phyloP scores from a whole-genome alignment of 2,329 filamentous ascomycete genomes.

The Tolypocladium amazonense region DNA sequence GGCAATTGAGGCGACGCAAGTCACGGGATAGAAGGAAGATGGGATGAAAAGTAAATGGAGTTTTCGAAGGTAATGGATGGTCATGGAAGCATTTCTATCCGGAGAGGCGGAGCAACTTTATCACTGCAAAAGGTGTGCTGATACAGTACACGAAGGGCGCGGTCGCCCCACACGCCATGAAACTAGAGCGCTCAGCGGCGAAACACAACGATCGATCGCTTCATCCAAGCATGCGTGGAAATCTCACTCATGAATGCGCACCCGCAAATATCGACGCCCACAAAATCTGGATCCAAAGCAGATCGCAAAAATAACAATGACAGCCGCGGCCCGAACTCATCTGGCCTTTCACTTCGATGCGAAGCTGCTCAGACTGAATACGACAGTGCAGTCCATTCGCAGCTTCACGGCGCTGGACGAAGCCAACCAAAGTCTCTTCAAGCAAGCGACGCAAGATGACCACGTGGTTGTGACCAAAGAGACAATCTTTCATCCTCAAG shows the following conservation, averaged over 20 bases:
- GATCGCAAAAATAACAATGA: background rate
- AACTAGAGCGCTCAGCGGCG: background rate
- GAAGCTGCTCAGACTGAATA: conserved; percentile 30
- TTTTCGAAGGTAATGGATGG: background rate
- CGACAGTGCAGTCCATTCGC: conserved; percentile 33
- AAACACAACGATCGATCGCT: background rate
- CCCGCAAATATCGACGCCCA: background rate
- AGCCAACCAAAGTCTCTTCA: conserved; percentile 45
- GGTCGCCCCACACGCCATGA: background rate
- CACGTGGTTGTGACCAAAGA: conserved; percentile 49
- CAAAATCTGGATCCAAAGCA: background rate
- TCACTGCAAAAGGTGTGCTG: background rate
- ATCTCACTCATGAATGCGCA: background rate
- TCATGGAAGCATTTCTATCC: background rate
- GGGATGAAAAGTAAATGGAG: background rate
- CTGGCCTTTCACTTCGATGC: conserved; percentile 34
- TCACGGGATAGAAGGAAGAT: too few relatives aligned
- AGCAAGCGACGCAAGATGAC: conserved; percentile 37
- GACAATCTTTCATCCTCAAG: conserved; percentile 69
- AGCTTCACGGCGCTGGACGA: conserved; percentile 39
- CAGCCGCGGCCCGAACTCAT: conserved; percentile 17
- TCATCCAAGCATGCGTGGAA: background rate
- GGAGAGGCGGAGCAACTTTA: background rate
- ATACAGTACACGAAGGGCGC: background rate
- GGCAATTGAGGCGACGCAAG: too few relatives aligned